Conservation (phyloP, 225 moss, liverwort and hornwort species). For the Sphagnum tenellum region DNA sequence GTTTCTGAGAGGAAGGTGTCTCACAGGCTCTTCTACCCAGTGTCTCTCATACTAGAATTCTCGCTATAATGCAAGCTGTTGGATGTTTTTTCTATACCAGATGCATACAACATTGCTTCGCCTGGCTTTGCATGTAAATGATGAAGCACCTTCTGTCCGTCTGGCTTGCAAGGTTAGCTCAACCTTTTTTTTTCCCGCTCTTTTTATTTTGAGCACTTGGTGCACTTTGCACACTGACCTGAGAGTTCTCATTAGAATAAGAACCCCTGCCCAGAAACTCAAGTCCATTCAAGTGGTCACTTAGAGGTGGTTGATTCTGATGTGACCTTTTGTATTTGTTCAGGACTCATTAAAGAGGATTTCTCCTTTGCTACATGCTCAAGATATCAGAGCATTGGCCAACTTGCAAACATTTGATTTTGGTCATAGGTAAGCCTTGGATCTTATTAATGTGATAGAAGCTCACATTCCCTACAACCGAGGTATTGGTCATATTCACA, state of each 20-base stretch:
- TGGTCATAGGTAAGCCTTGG: slow-evolving; percentile 21
- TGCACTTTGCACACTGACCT: too few species aligned
- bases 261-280: too few species aligned
- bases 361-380: slow-evolving; percentile 76
- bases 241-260: too few species aligned
- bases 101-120: slow-evolving; percentile 82
- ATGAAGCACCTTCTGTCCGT: slow-evolving; percentile 86
- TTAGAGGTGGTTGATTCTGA: too few species aligned
- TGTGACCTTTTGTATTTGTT: slow-evolving; percentile 2
- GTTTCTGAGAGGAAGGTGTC: too few species aligned
- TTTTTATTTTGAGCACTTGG: too few species aligned
- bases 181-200: too few species aligned
- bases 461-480: too few species aligned
- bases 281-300: too few species aligned
- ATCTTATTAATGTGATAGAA: not conserved
- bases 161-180: slow-evolving; percentile 77
- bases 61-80: too few species aligned
- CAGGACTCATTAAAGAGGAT: slow-evolving; percentile 84
- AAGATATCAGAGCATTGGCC: slow-evolving; percentile 61
- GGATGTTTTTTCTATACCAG: slow-evolving; percentile 16
- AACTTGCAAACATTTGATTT: slow-evolving; percentile 67
- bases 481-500: too few species aligned
- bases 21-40: too few species aligned
- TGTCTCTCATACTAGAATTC: not conserved
- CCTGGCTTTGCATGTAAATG: slow-evolving; percentile 87